Base-by-base conservation (phyloP, 2,329 filamentous ascomycete species). In the Fusarium globosum region DNA sequence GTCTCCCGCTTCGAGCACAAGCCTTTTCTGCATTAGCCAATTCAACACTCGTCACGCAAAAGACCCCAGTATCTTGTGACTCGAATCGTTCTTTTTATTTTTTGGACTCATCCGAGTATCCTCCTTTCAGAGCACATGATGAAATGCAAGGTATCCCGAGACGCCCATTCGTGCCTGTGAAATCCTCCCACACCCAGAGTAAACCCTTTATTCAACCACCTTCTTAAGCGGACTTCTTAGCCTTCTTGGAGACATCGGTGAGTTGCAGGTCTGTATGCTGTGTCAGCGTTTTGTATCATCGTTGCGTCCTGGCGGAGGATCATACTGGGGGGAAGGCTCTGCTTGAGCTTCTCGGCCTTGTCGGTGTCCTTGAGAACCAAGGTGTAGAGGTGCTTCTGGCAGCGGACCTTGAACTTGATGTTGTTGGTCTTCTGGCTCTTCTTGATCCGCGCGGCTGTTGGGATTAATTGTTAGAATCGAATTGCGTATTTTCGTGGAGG, bases 361-460 rank as follows among this genome's bases (percentile, higher is more conserved):
- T 98, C 96, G 83, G 91, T 91, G 88, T 99, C 96, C 92, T 97
- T 98, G 82, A 99, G 92, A 85, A 97, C 94, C 81, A 99, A 92
- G 80, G 96, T 98, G 93, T 99, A 99, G 80, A 99, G 90, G 90
- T 96, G 92, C 83, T 92, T 91, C 85, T 94, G 90, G 93, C 96
- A 98, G 87, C 96, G 94, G 91, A 99, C 96, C 94, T 99, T 99
- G 95, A 99, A 98, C 93, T 99, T 99, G 92, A 96, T 95, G 90
- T 96, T 92, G 85, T 92, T 90, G 83, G 89, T 88, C 88, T 93
- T 92, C 87, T 92, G 93, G 92, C 92, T 97, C 91, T 97, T 96
- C 95, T 98, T 96, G 90, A 96, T 94, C 86, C 93, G 92, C 83
- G 93, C 93, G 87, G 93, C 93, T 96, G 41, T 68, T 67, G 71